Evolutionary conservation across 2,329 filamentous ascomycete genomes (phyloP).

Genomic region (Epichloe sylvatica): DNA sequence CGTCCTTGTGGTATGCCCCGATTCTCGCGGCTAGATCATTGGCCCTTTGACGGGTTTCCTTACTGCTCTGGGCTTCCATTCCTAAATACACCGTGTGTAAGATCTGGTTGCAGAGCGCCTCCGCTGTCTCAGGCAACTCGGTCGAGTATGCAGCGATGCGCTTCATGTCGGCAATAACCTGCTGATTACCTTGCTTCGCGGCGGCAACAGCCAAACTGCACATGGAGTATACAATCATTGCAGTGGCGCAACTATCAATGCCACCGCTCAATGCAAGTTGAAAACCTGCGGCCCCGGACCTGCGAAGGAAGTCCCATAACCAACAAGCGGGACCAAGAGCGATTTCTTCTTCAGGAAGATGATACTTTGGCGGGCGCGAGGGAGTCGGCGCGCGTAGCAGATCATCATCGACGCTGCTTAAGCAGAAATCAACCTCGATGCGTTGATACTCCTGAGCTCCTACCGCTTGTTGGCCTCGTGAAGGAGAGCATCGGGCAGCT

Average conservation of each 20-base stretch:
- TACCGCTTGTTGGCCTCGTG: conserved; percentile 7
- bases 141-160: conserved; percentile 7
- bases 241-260: conserved; percentile 40
- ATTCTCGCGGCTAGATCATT: conserved; percentile 46
- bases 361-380: conserved; percentile 35
- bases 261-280: conserved; percentile 40
- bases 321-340: conserved; percentile 50
- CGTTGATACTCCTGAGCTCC: conserved; percentile 7
- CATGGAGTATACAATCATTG: conserved; percentile 30
- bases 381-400: conserved; percentile 27
- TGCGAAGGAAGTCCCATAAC: conserved; percentile 49
- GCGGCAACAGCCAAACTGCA: conserved; percentile 42
- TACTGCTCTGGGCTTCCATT: conserved; percentile 44
- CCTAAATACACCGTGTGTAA: conserved; percentile 42
- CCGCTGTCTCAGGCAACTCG: conserved; percentile 38
- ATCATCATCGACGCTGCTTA: conserved; percentile 7
- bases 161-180: conserved; percentile 14
- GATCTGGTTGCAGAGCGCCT: conserved; percentile 37
- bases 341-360: conserved; percentile 54
- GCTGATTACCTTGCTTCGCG: conserved; percentile 22
- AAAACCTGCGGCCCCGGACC: conserved; percentile 37
- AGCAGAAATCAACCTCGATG: conserved; percentile 7
- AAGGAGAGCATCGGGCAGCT: conserved; percentile 1
- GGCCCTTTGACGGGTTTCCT: conserved; percentile 53
- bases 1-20: conserved; percentile 56